Base-by-base conservation (phyloP, 2,329 filamentous ascomycete genomes). In the Lecanicillium sp. region DNA sequence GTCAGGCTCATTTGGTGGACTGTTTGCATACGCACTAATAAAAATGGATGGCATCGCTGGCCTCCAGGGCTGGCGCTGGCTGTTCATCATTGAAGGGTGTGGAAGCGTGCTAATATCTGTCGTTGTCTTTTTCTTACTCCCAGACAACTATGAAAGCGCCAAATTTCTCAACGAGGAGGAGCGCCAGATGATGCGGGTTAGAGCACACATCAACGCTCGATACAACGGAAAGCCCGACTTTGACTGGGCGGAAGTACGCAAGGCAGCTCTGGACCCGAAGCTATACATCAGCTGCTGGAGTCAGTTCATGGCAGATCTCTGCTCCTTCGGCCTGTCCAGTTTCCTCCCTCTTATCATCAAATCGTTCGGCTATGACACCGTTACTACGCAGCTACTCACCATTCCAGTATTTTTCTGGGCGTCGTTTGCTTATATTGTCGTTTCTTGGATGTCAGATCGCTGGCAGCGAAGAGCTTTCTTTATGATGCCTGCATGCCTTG, bases 401-500 rank as follows among this genome's bases (percentile, higher is more conserved):
- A 48, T 60, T 5, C 58, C 58, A 14, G 48, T 57, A 30, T 57
- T 57, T 42, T 52, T 47, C 17, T 43, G 49, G 28, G 32, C 77
- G 2, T 76, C 76, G 0, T 64, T 79, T 31, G 71, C 65, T 0
- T 81, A 79, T 46, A 59, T 81, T 17, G 41, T 64, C 2, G 44
- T 35, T 38, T 43, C 25, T 47, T 54, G 42, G 28, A 48, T 19
- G 33, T 46, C 42, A 1, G 41, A 51, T 13, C 43, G 49, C 5
- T 48, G 46, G 39, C 36, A 47, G 47, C 11, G 46, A 37, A 29
- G 50, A 36, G 13, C 46, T 35, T 18, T 39, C 45, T 37, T 33
- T 50, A 39, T 56, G 46, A 33, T 44, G 39, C 46, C 44, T 4
- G 43, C 41, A 2, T 42, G 43, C 25, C 19, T 46, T 4, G 28